Evolutionary conservation across 1,284 basidiomycete species (phyloP), one percentile per base, ranked within the genome.

Genomic region (Leccinum angustisporum): DNA sequence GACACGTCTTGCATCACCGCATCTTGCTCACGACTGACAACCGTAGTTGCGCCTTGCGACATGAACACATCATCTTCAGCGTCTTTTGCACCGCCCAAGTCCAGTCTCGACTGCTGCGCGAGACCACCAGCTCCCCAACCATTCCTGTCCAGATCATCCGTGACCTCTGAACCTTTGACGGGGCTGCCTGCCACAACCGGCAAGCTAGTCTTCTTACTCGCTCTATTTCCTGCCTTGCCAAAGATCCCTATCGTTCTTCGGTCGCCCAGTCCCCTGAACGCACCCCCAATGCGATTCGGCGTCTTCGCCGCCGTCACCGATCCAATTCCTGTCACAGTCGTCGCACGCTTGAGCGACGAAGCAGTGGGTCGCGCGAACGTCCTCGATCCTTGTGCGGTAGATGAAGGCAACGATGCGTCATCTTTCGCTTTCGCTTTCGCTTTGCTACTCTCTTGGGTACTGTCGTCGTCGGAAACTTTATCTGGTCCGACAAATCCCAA

Each of bases 151-250:
- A 57, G 16, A 56, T 64, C 53, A 9, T 33, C 63, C 7, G 51
- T 58, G 6, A 58, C 55, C 27, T 67, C 68, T 4, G 57, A 61
- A 13, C 57, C 83, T 71, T 87, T 87, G 51, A 83, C 80, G 48
- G 86, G 85, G 67, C 85, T 87, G 14, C 78, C 85, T 59, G 77
- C 76, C 2, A 87, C 83, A 57, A 77, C 82, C 0, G 88, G 86
- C 59, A 91, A 73, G 53, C 74, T 82, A n/a, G 86, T 81, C 70
- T 84, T 84, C 74, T 83, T 83, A 71, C 89, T 91, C 14, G 79
- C 87, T 65, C 82, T 82, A 38, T 79, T 79, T 14, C 80, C 74
- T 0, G 74, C 66, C 54, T 78, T 74, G 38, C 67, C 64, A 60
- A 74, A 76, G 9, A 73, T 67, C 4, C 72, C 67, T 4, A 60